Evolutionary conservation across 805 yeast species (phyloP), one percentile per base, ranked within the genome.

Genomic region (Candida sonorensis): DNA sequence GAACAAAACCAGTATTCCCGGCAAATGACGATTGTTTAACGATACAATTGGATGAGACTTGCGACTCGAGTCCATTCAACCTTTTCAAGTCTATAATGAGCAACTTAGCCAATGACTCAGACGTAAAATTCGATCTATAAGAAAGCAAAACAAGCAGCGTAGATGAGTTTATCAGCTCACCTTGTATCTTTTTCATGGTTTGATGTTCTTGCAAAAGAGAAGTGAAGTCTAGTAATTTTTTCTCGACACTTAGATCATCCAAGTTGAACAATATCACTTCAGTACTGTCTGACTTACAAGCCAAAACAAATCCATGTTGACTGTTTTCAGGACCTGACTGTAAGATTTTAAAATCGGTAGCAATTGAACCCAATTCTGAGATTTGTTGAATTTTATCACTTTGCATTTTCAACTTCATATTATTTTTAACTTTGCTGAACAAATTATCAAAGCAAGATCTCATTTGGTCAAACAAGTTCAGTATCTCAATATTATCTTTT

Each of bases 1-100:
- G 68, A n/a, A 44, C 33, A 22, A 50, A 48, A 2, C 29, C 40
- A 10, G 30, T 31, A 15, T 29, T 7, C 35, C n/a, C n/a, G n/a
- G n/a, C n/a, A n/a, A n/a, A n/a, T n/a, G n/a, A n/a, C n/a, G n/a
- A n/a, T n/a, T 28, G 28, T 17, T 40, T 37, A 2, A 40, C n/a
- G 8, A 41, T 29, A 25, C 29, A 32, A 4, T 32, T 30, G 4
- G 23, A 19, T n/a, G 33, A 32, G 3, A 38, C 27, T 5, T 33
- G 30, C 10, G 39, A 19, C 5, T 36, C 37, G 4, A 22, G 18
- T 5, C 10, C 21, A 4, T 26, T 17, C 16, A 38, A 20, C 7
- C 14, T 31, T 7, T 30, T 13, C 5, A 30, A 30, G 20, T 34
- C 29, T 4, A 44, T 17, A 6, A 34, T 14, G 13, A 39, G 17